Evolutionary conservation across 2,329 filamentous ascomycete genomes (phyloP).

Genomic region (Fusarium sp.): DNA sequence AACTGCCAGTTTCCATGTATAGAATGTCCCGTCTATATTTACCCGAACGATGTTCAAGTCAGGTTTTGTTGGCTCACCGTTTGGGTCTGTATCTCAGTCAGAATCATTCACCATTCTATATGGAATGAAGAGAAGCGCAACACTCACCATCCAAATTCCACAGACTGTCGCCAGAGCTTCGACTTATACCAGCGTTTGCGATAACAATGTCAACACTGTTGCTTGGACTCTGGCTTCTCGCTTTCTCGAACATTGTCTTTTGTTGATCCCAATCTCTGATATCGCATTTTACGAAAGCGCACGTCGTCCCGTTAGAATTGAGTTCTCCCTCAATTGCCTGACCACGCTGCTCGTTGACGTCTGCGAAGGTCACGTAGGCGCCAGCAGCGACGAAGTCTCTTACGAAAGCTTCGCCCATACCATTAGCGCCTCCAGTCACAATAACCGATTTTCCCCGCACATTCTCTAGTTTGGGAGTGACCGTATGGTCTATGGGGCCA

Average conservation of each 20-base stretch:
- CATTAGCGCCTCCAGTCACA: slow-evolving; percentile 64
- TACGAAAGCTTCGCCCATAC: slow-evolving; percentile 58
- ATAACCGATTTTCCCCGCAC: slow-evolving; percentile 62
- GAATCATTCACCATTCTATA: background rate
- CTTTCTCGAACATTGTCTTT: slow-evolving; percentile 58
- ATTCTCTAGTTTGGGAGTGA: slow-evolving; percentile 9
- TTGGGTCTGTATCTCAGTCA: slow-evolving; percentile 10
- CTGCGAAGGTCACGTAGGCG: slow-evolving; percentile 60
- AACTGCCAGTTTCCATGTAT: slow-evolving; percentile 63
- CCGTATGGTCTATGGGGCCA: slow-evolving; percentile 42
- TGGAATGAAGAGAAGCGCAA: background rate
- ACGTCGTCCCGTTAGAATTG: slow-evolving; percentile 40
- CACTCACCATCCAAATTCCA: slow-evolving; percentile 57
- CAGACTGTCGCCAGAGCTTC: slow-evolving; percentile 54
- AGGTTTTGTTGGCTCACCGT: slow-evolving; percentile 54
- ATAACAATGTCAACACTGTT: slow-evolving; percentile 63
- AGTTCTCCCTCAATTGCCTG: slow-evolving; percentile 53
- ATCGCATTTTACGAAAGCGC: slow-evolving; percentile 59
- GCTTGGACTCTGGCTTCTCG: slow-evolving; percentile 54
- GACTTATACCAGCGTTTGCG: slow-evolving; percentile 63
- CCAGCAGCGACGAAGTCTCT: slow-evolving; percentile 55
- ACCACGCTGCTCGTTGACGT: slow-evolving; percentile 55
- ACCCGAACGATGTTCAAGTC: slow-evolving; percentile 60
- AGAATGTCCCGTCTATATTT: slow-evolving; percentile 60
- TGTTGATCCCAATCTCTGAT: slow-evolving; percentile 62